Percentiles rank a stretch among this genome's conserved stretches.
Conservation (phyloP, 371 early-diverging fungal genomes). For the Rhizomucor miehei region DNA sequence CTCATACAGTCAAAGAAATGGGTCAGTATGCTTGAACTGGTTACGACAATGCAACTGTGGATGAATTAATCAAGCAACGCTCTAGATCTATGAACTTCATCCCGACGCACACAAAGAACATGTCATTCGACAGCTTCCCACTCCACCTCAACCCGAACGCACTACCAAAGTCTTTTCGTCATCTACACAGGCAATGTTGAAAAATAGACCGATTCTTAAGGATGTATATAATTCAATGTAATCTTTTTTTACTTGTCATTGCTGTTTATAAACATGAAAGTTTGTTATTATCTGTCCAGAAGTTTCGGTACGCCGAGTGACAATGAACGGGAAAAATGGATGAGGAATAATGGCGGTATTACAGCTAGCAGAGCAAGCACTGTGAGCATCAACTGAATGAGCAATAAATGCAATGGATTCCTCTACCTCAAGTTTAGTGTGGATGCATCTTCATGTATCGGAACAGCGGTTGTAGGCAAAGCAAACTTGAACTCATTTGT, state of each 20-base stretch:
- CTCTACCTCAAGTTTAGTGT: too few species aligned
- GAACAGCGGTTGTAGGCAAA: too few species aligned
- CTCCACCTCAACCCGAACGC: not conserved
- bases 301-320: not conserved
- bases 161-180: slow-evolving; percentile 7
- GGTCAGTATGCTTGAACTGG: slow-evolving; percentile 31
- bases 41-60: not conserved
- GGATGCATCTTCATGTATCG: too few species aligned
- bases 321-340: not conserved
- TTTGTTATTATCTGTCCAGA: not conserved
- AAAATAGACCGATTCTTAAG: slow-evolving; percentile 21
- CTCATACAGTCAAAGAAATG: slow-evolving; percentile 50
- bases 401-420: not conserved
- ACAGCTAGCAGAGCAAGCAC: not conserved
- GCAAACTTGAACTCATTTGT: too few species aligned
- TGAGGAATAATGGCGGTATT: not conserved
- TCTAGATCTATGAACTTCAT: slow-evolving; percentile 9
- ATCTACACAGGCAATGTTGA: slow-evolving; percentile 14
- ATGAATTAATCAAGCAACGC: not conserved
- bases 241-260: not conserved
- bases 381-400: not conserved
- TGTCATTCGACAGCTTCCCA: slow-evolving; percentile 1
- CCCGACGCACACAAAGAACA: slow-evolving; percentile 1
- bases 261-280: not conserved
- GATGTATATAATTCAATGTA: slow-evolving; percentile 24